Evolutionary conservation across 2,329 filamentous ascomycete species (phyloP), one percentile per base, ranked within the genome.

Genomic region (Diaporthe sp.): DNA sequence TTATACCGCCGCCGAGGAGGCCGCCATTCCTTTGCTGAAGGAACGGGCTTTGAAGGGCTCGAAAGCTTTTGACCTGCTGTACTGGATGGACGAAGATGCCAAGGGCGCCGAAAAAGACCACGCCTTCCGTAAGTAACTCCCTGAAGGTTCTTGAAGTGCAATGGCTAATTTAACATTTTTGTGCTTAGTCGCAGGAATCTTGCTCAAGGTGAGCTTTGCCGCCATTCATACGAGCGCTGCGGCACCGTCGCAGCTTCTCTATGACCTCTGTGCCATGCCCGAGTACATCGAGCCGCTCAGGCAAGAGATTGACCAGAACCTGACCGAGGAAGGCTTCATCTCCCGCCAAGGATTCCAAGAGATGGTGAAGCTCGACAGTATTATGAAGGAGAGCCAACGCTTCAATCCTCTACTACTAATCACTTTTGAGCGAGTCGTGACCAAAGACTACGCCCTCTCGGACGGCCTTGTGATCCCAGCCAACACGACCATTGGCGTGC

Each of bases 141-240:
- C 44, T 1, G 44, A 17, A 25, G 42, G 8, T 72, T 61, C 4
- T 13, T 87, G 28, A 49, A 20, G 17, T n/a, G 20, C 20, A 49
- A 49, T 49, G 8, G 9, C 44, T 49, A 8, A 49, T 8, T 20
- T 49, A 22, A 4, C 4, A 49, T 9, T 22, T 20, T 49, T 49
- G 17, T 49, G 7, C 17, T 49, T 8, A 49, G 44, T 49, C 44
- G 79, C 81, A 0, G 81, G 83, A 37, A 79, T 87, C 10, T 84
- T 88, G 78, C 82, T 89, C 1, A 80, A 81, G 0, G 78, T 89
- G 10, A 85, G 83, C 58, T 86, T 89, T 70, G 87, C 87, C 0
- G 86, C 88, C 3, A 89, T 90, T 28, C 87, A 89, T 74, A 89
- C 88, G 0, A 90, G 87, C 0, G 85, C 86, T 0, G 80, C 86